Percentiles rank a stretch among this genome's conserved stretches.
These are phyloP conservation scores for Sarcodon sp. DNA, from an alignment of 768 basidiomycete species.

Conservation along the genomic window DNA sequence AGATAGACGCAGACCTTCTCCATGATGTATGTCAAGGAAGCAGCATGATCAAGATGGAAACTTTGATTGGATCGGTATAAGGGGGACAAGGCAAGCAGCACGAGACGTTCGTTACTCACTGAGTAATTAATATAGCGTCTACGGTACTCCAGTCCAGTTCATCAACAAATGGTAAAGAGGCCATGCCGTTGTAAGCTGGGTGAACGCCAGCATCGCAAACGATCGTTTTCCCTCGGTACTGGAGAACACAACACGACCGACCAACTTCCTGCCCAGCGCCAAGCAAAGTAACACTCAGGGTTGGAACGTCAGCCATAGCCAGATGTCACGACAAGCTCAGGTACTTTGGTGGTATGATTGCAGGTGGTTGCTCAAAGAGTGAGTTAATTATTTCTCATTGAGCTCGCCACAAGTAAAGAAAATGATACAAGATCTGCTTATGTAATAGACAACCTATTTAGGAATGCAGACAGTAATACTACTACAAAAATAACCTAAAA, in stretches of 20 bases:
- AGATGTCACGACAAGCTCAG: too few species aligned
- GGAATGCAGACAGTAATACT: too few species aligned
- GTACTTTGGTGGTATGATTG: too few species aligned
- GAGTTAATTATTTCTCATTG: too few species aligned
- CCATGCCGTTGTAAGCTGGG: constrained; percentile 94
- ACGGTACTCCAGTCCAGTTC: constrained; percentile 98
- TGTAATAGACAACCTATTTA: too few species aligned
- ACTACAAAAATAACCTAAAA: too few species aligned
- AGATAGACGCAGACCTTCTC: constrained; percentile 59
- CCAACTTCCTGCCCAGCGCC: constrained; percentile 99
- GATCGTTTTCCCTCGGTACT: constrained; percentile 87
- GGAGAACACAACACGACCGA: constrained; percentile 90
- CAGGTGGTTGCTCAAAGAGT: too few species aligned
- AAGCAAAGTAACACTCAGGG: constrained; percentile 76
- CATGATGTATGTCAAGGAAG: constrained; percentile 91
- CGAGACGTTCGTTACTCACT: constrained; percentile 39
- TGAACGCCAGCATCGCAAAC: constrained; percentile 97
- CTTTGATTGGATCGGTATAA: constrained; percentile 24
- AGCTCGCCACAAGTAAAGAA: too few species aligned
- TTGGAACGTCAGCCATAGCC: constrained; percentile 27
- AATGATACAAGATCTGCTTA: too few species aligned
- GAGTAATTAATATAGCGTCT: constrained; percentile 90
- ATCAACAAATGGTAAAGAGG: constrained; percentile 92
- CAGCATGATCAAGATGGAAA: constrained; percentile 97
- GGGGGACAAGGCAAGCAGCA: not conserved